Evolutionary conservation across 371 early-diverging fungal species (phyloP), one percentile per base, ranked within the genome.

Genomic region (Entomophthora muscae): DNA sequence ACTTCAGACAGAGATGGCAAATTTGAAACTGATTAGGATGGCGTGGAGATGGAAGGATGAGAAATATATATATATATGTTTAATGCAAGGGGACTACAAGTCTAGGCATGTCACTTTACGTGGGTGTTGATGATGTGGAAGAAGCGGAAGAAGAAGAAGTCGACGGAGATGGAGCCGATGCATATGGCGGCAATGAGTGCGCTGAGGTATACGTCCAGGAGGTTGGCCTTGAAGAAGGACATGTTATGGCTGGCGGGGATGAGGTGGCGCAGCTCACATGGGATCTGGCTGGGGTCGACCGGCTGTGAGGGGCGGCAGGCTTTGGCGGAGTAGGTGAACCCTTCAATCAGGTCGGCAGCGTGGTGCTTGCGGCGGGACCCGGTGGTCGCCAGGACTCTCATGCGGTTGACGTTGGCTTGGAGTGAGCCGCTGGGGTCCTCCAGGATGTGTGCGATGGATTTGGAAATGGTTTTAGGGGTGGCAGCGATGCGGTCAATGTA

Each of bases 251-350:
- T 21, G 10, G 52, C 31, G 2, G 61, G 61, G 3, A 61, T 5
- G 26, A 61, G 32, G 0, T 30, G 61, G 17, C 52, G n/a, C 1
- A 61, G 17, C 52, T 61, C 61, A 51, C 61, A 61, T 12, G 61
- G 61, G 12, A 52, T 7, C 28, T 33, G 2, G 12, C 17, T 17
- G 24, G n/a, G 7, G 3, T 51, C 24, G 27, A n/a, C 22, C 5
- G 61, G 23, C 27, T 51, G 12, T 10, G 28, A 7, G 10, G 5
- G 0, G 22, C 61, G 42, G 52, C 61, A 61, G 10, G 26, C 13
- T 23, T 61, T 61, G 27, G 61, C 42, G 13, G n/a, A 3, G 27
- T 30, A 30, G 12, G 32, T 29, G 2, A 23, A 26, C 24, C n/a
- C 22, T 51, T 61, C 61, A 21, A 61, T 24, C 7, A 32, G n/a